phyloP scores from a whole-genome alignment of 805 yeast species.

The Saturnispora bothae region DNA sequence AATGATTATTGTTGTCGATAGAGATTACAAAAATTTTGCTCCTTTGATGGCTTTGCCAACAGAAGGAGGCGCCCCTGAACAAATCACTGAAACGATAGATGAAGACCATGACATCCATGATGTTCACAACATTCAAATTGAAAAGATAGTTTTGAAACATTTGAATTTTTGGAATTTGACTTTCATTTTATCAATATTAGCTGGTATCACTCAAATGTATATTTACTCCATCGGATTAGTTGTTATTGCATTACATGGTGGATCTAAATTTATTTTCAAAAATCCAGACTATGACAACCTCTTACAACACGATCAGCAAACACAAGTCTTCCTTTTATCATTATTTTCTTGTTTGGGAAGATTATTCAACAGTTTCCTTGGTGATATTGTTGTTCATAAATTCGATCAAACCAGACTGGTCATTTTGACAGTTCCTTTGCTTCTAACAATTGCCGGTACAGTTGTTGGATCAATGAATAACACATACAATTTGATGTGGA shows the following conservation, averaged over 20 bases:
- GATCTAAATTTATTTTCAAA: slow-evolving; percentile 11
- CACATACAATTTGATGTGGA: slow-evolving; percentile 32
- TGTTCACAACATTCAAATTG: slow-evolving; percentile 6
- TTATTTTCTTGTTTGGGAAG: slow-evolving; percentile 60
- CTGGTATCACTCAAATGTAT: slow-evolving; percentile 67
- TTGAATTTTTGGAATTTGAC: slow-evolving; percentile 42
- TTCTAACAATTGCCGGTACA: slow-evolving; percentile 41
- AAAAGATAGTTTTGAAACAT: slow-evolving; percentile 17
- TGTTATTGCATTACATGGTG: slow-evolving; percentile 37
- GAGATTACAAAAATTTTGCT: slow-evolving; percentile 19
- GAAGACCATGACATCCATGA: background rate
- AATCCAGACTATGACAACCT: slow-evolving; percentile 7
- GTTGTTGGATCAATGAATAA: slow-evolving; percentile 31
- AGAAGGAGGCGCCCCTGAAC: background rate
- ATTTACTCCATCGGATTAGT: slow-evolving; percentile 68
- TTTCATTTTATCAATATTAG: slow-evolving; percentile 39
- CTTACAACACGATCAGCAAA: slow-evolving; percentile 48
- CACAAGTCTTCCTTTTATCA: slow-evolving; percentile 66
- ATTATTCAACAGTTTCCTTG: slow-evolving; percentile 48
- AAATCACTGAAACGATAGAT: background rate
- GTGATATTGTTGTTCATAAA: slow-evolving; percentile 51
- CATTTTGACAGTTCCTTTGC: slow-evolving; percentile 44
- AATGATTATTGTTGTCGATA: slow-evolving; percentile 32
- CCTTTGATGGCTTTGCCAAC: background rate
- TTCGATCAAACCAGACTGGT: slow-evolving; percentile 24